Percentiles rank a stretch among this genome's conserved stretches.
Conservation (phyloP, 2,329 filamentous ascomycete species). For the Epichloe hybrida region DNA sequence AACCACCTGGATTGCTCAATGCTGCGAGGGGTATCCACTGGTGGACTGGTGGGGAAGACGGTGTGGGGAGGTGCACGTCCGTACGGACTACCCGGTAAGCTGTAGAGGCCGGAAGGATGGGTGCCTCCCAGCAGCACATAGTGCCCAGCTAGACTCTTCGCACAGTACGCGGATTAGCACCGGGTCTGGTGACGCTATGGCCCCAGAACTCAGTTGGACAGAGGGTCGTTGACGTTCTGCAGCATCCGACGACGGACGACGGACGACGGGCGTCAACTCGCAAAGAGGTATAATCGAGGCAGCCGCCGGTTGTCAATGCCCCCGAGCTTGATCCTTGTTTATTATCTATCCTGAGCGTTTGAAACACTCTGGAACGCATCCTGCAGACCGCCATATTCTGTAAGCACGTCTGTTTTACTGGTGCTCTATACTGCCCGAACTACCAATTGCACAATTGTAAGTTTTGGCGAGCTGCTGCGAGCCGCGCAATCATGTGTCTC, state of each 20-base stretch:
- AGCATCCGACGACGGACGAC: not conserved
- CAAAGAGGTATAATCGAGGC: constrained; percentile 6
- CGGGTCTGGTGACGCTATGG: constrained; percentile 6
- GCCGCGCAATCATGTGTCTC: not conserved
- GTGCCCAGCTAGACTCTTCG: not conserved
- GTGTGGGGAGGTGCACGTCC: not conserved
- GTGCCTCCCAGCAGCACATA: not conserved
- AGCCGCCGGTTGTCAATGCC: constrained; percentile 1
- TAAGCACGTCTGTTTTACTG: not conserved
- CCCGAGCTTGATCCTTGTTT: not conserved
- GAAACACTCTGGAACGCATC: not conserved
- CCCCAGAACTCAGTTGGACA: not conserved
- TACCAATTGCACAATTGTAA: constrained; percentile 5
- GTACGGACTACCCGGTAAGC: not conserved
- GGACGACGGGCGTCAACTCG: not conserved
- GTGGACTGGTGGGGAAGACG: not conserved
- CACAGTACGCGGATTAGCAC: constrained; percentile 7
- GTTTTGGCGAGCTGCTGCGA: not conserved
- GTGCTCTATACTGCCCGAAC: not conserved
- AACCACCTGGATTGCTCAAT: not conserved
- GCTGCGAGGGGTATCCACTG: not conserved
- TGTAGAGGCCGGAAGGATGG: constrained; percentile 4
- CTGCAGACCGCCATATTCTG: constrained; percentile 1
- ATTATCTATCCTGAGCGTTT: not conserved
- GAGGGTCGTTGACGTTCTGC: constrained; percentile 2